Conservation (phyloP, 129 eudicot species). For the Flaveria sonorensis region DNA sequence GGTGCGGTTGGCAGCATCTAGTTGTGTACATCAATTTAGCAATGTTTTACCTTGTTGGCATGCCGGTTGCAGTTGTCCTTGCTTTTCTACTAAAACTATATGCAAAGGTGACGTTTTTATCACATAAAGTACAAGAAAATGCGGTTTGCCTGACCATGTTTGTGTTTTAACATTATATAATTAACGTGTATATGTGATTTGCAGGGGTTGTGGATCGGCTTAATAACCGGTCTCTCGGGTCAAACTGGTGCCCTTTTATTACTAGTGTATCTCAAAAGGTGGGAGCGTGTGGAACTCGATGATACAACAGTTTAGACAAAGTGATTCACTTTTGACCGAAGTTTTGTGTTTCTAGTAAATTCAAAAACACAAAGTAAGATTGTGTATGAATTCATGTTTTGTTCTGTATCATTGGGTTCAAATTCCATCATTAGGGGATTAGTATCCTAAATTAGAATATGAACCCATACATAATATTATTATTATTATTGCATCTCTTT, state of each 20-base stretch:
- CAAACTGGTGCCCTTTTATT: conserved; percentile 57
- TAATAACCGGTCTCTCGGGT: conserved; percentile 61
- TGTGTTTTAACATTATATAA: background rate
- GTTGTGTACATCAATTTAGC: conserved; percentile 57
- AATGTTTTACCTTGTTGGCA: conserved; percentile 57
- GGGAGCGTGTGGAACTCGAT: conserved; percentile 48
- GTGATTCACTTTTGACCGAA: conserved; percentile 16
- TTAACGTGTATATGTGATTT: background rate
- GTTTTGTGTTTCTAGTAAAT: background rate
- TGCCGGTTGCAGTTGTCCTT: conserved; percentile 62
- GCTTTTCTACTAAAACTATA: conserved; percentile 57
- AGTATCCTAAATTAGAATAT: too few species aligned
- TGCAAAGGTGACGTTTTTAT: conserved; percentile 55
- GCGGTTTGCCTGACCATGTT: background rate
- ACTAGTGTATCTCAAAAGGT: conserved; percentile 45
- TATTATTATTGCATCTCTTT: too few species aligned
- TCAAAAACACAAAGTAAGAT: background rate
- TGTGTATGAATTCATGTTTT: background rate
- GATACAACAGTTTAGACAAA: conserved; percentile 4
- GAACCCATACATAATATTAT: too few species aligned
- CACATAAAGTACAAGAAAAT: background rate
- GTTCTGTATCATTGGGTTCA: background rate
- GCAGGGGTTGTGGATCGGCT: conserved; percentile 89
- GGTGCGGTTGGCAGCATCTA: conserved; percentile 85
- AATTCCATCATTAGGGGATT: background rate